Base-by-base conservation (phyloP, 225 moss, liverwort and hornwort genomes). In the Neckera pumila region DNA sequence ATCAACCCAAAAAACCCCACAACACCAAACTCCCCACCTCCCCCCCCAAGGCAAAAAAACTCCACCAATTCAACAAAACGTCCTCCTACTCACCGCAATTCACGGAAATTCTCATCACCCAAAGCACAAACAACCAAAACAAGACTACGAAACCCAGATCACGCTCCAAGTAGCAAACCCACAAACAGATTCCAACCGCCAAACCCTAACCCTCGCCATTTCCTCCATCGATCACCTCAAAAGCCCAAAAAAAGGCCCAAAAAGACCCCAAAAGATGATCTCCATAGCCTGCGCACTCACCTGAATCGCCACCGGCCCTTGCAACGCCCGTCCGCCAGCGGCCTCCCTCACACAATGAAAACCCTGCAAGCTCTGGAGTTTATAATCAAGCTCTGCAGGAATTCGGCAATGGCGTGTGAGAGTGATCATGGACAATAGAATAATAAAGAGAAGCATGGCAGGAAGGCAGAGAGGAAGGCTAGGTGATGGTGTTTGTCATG, bases 401-500 rank as follows among this genome's bases (percentile, higher is more conserved):
- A 79, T 70, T 78, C 43, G 78, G 84, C 79, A 79, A 79, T 61
- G 69, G 58, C 88, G 87, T 81, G 81, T 47, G 62, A 62, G 73
- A 87, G 88, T 65, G 83, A 66, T n/a, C n/a, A n/a, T 6, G 88
- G 13, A 72, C 23, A 51, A 25, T 53, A 53, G 13, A 73, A 76
- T 75, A 43, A 81, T 72, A 88, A 83, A 58, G 83, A 66, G 88
- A 88, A 76, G 65, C 76, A 66, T 31, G 42, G 75, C 74, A 83
- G 78, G 84, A 88, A 88, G 84, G 56, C 83, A 83, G 56, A n/a
- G 58, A 9, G 34, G 34, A 47, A 47, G 43, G 10, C 23, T 7
- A 9, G 7, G 10, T 8, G 10, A 7, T 9, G 33, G 11, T 86
- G 79, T 79, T 43, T 2, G 6, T 2, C 0, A 0, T 4, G 9